A percentile compares a stretch with the other conserved stretches of the same genome.
Conservation (phyloP, 768 basidiomycete species). For the Pleurotus ostreatus region DNA sequence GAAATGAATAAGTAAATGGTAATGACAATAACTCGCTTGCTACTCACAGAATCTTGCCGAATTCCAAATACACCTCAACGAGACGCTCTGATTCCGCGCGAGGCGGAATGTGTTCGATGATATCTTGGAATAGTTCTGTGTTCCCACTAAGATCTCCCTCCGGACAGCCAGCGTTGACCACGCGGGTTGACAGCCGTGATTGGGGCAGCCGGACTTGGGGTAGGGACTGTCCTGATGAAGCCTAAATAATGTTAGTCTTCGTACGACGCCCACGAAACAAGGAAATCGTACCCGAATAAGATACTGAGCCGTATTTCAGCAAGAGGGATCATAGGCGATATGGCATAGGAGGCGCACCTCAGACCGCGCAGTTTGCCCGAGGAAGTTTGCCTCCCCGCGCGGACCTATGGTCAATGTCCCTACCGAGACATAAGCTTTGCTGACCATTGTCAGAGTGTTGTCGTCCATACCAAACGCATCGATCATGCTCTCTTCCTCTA, state of each 20-base stretch:
- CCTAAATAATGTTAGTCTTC: constrained; percentile 14
- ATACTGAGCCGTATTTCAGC: constrained; percentile 32
- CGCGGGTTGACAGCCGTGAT: constrained; percentile 31
- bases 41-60: constrained; percentile 54
- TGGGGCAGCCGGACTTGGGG: constrained; percentile 15
- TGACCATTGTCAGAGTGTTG: not conserved
- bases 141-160: constrained; percentile 28
- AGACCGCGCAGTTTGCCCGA: constrained; percentile 63
- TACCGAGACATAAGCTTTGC: constrained; percentile 15
- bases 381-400: constrained; percentile 50
- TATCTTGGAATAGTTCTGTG: constrained; percentile 34
- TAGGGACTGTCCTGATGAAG: constrained; percentile 17
- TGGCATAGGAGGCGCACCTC: constrained; percentile 43
- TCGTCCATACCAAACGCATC: constrained; percentile 42
- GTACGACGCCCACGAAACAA: not conserved
- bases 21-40: not conserved
- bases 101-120: constrained; percentile 48
- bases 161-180: constrained; percentile 32
- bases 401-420: constrained; percentile 58
- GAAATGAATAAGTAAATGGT: not conserved
- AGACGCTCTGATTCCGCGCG: constrained; percentile 56
- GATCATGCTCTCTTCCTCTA: constrained; percentile 39
- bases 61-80: constrained; percentile 62
- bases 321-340: not conserved
- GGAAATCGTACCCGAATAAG: constrained; percentile 47